A percentile compares a stretch with the other conserved stretches of the same genome.
These are phyloP conservation scores for Oryza nivara DNA, from an alignment of 176 grass and related monocot species.

Conservation along the genomic window DNA sequence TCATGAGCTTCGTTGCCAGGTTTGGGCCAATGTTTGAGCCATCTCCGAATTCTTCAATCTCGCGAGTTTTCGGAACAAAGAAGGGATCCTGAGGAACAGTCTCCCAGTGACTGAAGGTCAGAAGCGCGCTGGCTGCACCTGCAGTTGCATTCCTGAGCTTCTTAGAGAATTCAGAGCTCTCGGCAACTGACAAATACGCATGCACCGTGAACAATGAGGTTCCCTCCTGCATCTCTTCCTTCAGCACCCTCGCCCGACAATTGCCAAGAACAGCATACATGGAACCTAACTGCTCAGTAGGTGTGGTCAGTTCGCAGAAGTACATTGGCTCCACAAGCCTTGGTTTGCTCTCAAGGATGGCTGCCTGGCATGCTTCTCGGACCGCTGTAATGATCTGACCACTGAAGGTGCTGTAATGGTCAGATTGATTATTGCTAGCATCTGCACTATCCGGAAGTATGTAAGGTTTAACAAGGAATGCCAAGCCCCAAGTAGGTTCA, in stretches of 20 bases:
- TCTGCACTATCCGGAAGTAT: conserved; percentile 61
- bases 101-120: conserved; percentile 89
- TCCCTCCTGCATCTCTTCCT: conserved; percentile 92
- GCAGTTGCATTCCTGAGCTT: conserved; percentile 68
- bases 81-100: conserved; percentile 73
- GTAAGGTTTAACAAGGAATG: conserved; percentile 74
- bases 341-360: conserved; percentile 82
- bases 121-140: conserved; percentile 77
- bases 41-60: conserved; percentile 88
- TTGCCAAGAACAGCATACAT: conserved; percentile 74
- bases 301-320: conserved; percentile 78
- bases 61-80: conserved; percentile 77
- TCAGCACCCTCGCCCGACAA: conserved; percentile 72
- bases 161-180: conserved; percentile 75
- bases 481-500: conserved; percentile 84
- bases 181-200: conserved; percentile 70
- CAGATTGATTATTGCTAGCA: conserved; percentile 54
- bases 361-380: conserved; percentile 79
- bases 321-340: conserved; percentile 89
- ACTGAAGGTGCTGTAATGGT: conserved; percentile 73
- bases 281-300: conserved; percentile 59
- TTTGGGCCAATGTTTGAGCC: conserved; percentile 83
- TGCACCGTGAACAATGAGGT: conserved; percentile 76
- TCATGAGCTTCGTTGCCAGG: conserved; percentile 74
- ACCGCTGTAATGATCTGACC: conserved; percentile 88